phyloP scores from a whole-genome alignment of 1,284 basidiomycete genomes.

The Malassezia vespertilionis region DNA sequence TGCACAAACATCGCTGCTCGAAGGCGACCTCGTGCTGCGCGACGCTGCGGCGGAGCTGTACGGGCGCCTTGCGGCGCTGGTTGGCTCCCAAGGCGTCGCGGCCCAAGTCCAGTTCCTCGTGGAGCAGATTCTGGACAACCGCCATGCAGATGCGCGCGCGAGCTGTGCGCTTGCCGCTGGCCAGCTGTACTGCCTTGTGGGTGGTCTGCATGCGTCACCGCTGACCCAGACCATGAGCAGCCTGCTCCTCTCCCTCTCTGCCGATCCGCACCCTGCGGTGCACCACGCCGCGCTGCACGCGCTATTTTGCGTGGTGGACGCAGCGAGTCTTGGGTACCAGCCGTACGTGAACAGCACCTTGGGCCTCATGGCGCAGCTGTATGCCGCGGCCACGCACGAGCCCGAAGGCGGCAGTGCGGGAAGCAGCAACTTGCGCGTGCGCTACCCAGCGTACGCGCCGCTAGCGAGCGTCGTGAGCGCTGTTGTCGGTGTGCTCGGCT shows the following conservation, averaged over 20 bases:
- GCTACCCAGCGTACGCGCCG: slow-evolving; percentile 79
- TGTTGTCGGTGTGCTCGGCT: slow-evolving; percentile 82
- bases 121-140: slow-evolving; percentile 90
- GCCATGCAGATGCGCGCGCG: slow-evolving; percentile 80
- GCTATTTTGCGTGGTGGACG: slow-evolving; percentile 73
- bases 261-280: slow-evolving; percentile 90
- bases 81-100: slow-evolving; percentile 73
- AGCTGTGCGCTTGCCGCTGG: slow-evolving; percentile 90
- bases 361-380: slow-evolving; percentile 80
- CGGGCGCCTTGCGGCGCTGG: slow-evolving; percentile 72
- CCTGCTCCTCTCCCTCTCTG: slow-evolving; percentile 84
- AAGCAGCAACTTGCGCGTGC: slow-evolving; percentile 72
- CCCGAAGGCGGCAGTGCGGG: slow-evolving; percentile 73
- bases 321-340: slow-evolving; percentile 81
- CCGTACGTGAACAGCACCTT: slow-evolving; percentile 79
- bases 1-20: slow-evolving; percentile 71
- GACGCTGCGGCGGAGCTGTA: slow-evolving; percentile 77
- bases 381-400: slow-evolving; percentile 83
- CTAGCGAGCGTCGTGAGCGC: slow-evolving; percentile 85
- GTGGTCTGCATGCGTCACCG: slow-evolving; percentile 82
- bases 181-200: slow-evolving; percentile 83
- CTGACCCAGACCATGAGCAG: slow-evolving; percentile 92
- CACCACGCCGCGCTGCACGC: slow-evolving; percentile 86
- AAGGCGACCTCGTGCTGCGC: slow-evolving; percentile 67
- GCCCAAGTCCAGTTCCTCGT: slow-evolving; percentile 82